Conservation (phyloP, 164 flowering plant genomes). For the Vitis labrusca region DNA sequence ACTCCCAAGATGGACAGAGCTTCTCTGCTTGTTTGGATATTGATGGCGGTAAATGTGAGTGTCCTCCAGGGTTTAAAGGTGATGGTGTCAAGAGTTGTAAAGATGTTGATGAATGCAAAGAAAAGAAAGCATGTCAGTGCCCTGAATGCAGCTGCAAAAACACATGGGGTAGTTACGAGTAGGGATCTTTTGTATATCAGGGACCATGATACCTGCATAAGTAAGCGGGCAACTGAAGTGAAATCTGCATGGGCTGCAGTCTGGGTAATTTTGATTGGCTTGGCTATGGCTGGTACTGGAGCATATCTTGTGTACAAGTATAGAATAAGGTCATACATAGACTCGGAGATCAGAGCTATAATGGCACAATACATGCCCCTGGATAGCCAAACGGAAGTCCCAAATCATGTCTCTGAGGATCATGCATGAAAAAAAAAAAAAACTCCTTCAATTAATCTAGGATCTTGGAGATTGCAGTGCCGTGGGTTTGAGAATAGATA, state of each 20-base stretch:
- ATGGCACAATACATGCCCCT: conserved; percentile 92
- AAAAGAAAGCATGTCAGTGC: conserved; percentile 85
- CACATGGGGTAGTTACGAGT: conserved; percentile 87
- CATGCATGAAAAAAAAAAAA: conserved; percentile 21
- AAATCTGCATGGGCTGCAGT: conserved; percentile 77
- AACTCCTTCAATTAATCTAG: too few relatives aligned
- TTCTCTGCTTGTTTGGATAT: conserved; percentile 80
- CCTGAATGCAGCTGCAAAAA: conserved; percentile 83
- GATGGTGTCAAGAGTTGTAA: conserved; percentile 83
- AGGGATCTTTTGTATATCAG: conserved; percentile 80
- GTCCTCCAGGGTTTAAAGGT: conserved; percentile 87
- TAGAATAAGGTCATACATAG: conserved; percentile 75
- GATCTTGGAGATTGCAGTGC: too few relatives aligned
- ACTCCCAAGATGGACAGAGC: conserved; percentile 54
- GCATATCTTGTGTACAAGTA: conserved; percentile 87
- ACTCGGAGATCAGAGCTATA: conserved; percentile 81
- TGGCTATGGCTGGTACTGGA: conserved; percentile 70
- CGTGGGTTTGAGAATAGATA: too few relatives aligned
- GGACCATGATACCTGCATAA: conserved; percentile 90
- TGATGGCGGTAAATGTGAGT: conserved; percentile 57
- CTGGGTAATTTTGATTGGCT: conserved; percentile 75
- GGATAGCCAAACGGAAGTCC: conserved; percentile 69
- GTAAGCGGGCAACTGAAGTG: conserved; percentile 60
- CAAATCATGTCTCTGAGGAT: conserved; percentile 48
- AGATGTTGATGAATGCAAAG: conserved; percentile 92